Evolutionary conservation across 179 eudicot species (phyloP).

Genomic region (Actinidia chinensis): DNA sequence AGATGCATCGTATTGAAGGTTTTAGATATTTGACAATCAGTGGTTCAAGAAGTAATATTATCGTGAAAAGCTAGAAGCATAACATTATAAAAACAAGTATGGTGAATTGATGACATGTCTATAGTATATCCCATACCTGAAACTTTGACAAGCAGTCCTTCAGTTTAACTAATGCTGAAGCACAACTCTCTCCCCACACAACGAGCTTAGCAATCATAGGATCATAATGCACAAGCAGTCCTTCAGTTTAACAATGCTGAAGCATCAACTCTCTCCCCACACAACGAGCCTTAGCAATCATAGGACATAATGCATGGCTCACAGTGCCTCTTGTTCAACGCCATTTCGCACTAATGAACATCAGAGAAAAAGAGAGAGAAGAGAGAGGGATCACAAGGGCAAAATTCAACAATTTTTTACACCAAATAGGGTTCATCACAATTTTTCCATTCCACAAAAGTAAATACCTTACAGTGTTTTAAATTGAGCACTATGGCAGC

Average conservation of each 20-base stretch:
- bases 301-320: too few species aligned
- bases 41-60: background rate
- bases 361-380: slow-evolving; percentile 21
- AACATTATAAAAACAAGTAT: background rate
- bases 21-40: too few species aligned
- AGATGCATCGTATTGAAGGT: background rate
- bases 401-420: background rate
- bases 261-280: too few species aligned
- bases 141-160: slow-evolving; percentile 90
- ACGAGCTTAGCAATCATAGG: slow-evolving; percentile 99
- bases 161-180: slow-evolving; percentile 79
- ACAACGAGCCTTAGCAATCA: too few species aligned
- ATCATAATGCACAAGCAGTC: slow-evolving; percentile 99
- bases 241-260: too few species aligned
- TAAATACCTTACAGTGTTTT: background rate
- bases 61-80: background rate
- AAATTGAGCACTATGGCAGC: slow-evolving; percentile 1
- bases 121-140: slow-evolving; percentile 53
- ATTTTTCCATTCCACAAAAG: background rate
- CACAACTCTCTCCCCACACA: slow-evolving; percentile 88
- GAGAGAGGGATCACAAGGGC: background rate
- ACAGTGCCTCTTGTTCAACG: slow-evolving; percentile 91
- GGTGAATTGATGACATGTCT: background rate
- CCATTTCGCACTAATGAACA: slow-evolving; percentile 71
- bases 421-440: background rate